These are phyloP conservation scores for Candida bentonensis DNA, from an alignment of 805 yeast species.

Conservation along the genomic window DNA sequence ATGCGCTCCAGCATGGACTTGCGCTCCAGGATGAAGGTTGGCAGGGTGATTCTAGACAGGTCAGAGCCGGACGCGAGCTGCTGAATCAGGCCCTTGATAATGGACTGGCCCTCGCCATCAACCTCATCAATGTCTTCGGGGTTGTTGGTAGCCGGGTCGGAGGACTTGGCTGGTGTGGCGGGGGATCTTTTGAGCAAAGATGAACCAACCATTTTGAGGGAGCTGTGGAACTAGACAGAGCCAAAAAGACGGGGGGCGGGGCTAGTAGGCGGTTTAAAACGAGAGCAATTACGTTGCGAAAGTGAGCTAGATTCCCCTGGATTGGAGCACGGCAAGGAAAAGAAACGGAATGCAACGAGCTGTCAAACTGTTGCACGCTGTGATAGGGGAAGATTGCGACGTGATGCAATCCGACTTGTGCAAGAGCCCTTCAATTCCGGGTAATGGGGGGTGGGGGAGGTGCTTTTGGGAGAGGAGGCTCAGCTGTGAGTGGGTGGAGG, in stretches of 20 bases:
- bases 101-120: conserved; percentile 79
- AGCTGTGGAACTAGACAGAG: background rate
- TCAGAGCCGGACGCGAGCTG: conserved; percentile 91
- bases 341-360: background rate
- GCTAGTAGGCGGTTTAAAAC: too few relatives aligned
- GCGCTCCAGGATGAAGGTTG: conserved; percentile 88
- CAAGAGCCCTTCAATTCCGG: too few relatives aligned
- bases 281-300: too few relatives aligned
- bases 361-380: background rate
- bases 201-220: background rate
- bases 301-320: too few relatives aligned
- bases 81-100: conserved; percentile 72
- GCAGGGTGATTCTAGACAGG: conserved; percentile 77
- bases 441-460: too few relatives aligned
- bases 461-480: too few relatives aligned
- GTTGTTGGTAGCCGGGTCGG: conserved; percentile 3
- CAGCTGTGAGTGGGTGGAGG: too few relatives aligned
- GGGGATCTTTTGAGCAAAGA: background rate
- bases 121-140: conserved; percentile 70
- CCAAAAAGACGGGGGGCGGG: too few relatives aligned
- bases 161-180: background rate
- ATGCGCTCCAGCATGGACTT: conserved; percentile 94
- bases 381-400: background rate
- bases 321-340: too few relatives aligned
- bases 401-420: too few relatives aligned